Evolutionary conservation across 106 monocot genomes (phyloP).

Genomic region (Platanthera guangdongensis): DNA sequence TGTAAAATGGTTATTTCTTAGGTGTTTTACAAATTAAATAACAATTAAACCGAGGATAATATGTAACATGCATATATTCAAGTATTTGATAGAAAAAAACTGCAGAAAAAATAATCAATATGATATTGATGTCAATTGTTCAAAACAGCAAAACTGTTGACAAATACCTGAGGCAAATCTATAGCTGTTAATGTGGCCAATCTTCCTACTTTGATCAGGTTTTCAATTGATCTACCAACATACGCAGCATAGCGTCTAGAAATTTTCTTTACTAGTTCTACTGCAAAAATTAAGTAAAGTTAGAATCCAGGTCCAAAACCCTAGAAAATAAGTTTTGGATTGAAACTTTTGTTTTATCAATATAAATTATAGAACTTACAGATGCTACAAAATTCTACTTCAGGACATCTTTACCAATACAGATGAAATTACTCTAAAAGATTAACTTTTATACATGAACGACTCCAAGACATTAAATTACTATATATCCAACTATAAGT

Average conservation of each 20-base stretch:
- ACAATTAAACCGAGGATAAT: not conserved
- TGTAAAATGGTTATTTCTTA: not conserved
- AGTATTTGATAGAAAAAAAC: not conserved
- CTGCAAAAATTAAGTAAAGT: conserved; percentile 22
- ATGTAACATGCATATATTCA: not conserved
- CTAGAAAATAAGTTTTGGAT: not conserved
- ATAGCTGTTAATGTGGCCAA: conserved; percentile 36
- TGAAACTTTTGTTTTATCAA: not conserved
- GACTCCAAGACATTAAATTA: no score
- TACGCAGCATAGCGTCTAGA: conserved; percentile 24
- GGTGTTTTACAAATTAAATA: not conserved
- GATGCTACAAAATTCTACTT: not conserved
- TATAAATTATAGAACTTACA: not conserved
- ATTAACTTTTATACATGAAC: no score
- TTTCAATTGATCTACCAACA: conserved; percentile 54
- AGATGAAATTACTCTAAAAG: not conserved
- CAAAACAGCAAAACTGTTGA: not conserved
- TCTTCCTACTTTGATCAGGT: conserved; percentile 61
- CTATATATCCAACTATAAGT: no score
- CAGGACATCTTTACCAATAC: not conserved
- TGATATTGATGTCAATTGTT: not conserved
- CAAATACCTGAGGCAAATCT: conserved; percentile 81
- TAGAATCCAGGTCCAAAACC: not conserved
- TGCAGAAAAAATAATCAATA: not conserved
- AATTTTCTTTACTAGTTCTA: conserved; percentile 47